Conservation (phyloP, 371 early-diverging fungal genomes). For the Mortierella polycephala region DNA sequence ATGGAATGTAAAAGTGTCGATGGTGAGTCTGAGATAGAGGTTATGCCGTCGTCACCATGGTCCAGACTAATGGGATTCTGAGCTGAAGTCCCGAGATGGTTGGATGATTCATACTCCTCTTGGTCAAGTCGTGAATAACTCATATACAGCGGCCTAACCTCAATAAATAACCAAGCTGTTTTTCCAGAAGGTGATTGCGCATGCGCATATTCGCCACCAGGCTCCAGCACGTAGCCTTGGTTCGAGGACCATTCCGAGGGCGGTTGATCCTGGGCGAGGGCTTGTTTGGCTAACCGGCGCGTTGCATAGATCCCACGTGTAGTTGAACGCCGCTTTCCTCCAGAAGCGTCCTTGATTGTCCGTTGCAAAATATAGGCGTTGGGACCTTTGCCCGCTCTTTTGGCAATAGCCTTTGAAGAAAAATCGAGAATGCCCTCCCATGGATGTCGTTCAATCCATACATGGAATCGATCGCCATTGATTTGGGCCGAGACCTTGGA, state of each 20-base stretch:
- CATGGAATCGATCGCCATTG: slow-evolving; percentile 47
- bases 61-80: slow-evolving; percentile 51
- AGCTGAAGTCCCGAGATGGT: slow-evolving; percentile 24
- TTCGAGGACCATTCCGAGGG: slow-evolving; percentile 50
- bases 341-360: slow-evolving; percentile 54
- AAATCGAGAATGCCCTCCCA: slow-evolving; percentile 52
- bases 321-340: slow-evolving; percentile 53
- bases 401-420: slow-evolving; percentile 47
- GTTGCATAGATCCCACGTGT: slow-evolving; percentile 49
- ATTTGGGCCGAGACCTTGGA: slow-evolving; percentile 45
- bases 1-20: slow-evolving; percentile 11
- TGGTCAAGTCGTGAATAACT: slow-evolving; percentile 40
- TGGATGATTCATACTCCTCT: slow-evolving; percentile 21
- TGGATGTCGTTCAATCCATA: slow-evolving; percentile 50
- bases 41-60: slow-evolving; percentile 18
- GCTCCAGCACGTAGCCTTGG: slow-evolving; percentile 44
- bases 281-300: slow-evolving; percentile 41
- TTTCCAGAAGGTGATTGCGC: slow-evolving; percentile 51
- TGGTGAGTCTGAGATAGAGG: slow-evolving; percentile 20
- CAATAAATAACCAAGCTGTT: slow-evolving; percentile 52
- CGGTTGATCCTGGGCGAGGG: slow-evolving; percentile 34
- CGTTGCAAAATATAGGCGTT: slow-evolving; percentile 53
- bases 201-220: slow-evolving; percentile 52
- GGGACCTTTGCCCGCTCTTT: slow-evolving; percentile 43
- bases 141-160: slow-evolving; percentile 48